A percentile compares a stretch with the other conserved stretches of the same genome.
Evolutionary conservation across 2,329 filamentous ascomycete species (phyloP).

Genomic region (Rhynchosporium graminicola): DNA sequence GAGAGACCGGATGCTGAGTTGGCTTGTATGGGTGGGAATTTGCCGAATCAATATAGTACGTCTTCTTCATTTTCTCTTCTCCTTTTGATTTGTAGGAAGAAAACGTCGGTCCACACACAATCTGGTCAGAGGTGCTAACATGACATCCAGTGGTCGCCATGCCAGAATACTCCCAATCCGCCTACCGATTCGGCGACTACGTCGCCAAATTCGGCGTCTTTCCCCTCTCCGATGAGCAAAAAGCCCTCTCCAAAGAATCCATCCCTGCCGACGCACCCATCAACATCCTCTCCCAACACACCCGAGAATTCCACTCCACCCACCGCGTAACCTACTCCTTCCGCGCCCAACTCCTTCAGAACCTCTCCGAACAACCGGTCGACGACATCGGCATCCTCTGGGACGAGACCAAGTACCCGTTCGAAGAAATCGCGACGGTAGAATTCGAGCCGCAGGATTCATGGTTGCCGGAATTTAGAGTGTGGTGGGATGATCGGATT

Average conservation of each 20-base stretch:
- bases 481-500: conserved; percentile 31
- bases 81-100: background rate
- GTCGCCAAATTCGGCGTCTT: conserved; percentile 30
- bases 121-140: background rate
- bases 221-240: conserved; percentile 23
- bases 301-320: conserved; percentile 24
- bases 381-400: conserved; percentile 26
- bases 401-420: conserved; percentile 25
- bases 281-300: conserved; percentile 26
- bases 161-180: conserved; percentile 28
- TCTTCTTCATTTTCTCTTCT: background rate
- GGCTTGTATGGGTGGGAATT: conserved; percentile 18
- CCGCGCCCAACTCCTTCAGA: conserved; percentile 27
- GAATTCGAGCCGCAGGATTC: conserved; percentile 28
- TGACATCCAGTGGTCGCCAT: conserved; percentile 24
- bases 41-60: conserved; percentile 24
- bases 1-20: conserved; percentile 26
- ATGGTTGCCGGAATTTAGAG: conserved; percentile 26
- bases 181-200: conserved; percentile 26
- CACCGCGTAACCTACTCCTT: conserved; percentile 28
- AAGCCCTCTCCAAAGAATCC: conserved; percentile 17
- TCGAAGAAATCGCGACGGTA: conserved; percentile 26
- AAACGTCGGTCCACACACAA: background rate
- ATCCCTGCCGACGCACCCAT: conserved; percentile 26
- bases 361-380: conserved; percentile 24